Evolutionary conservation across 1,284 basidiomycete species (phyloP).

Genomic region (Cystobasidium pallidum): DNA sequence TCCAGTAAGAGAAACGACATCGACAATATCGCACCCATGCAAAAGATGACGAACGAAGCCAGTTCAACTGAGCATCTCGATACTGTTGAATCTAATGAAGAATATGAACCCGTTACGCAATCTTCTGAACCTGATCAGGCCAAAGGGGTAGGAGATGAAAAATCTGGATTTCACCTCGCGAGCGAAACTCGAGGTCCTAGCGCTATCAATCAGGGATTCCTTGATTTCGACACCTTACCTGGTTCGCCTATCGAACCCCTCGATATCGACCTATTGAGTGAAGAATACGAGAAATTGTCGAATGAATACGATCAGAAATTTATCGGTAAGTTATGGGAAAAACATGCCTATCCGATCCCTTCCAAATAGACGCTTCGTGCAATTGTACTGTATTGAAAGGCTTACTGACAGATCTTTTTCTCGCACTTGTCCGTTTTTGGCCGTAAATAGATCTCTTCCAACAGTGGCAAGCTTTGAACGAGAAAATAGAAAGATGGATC

Average conservation of each 20-base stretch:
- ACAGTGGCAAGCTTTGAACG: conserved; percentile 16
- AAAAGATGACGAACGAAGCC: not conserved
- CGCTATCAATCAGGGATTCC: no score
- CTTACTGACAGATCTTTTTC: no score
- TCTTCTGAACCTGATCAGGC: no score
- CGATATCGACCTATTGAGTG: not conserved
- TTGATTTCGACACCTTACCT: conserved; percentile 16
- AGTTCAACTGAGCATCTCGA: not conserved
- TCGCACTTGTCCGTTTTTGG: not conserved
- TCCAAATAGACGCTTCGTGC: no score
- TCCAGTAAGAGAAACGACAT: not conserved
- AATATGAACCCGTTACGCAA: not conserved
- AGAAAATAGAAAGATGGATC: conserved; percentile 18
- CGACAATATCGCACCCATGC: not conserved
- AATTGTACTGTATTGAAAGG: no score
- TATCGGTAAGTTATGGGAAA: not conserved
- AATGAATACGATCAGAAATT: conserved; percentile 11
- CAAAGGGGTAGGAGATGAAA: no score
- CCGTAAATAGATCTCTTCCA: not conserved
- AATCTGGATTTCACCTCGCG: no score
- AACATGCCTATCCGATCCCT: not conserved
- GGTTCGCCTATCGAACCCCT: conserved; percentile 5
- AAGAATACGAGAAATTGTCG: not conserved
- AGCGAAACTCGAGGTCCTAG: no score
- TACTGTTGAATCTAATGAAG: not conserved